Evolutionary conservation across 2,329 filamentous ascomycete species (phyloP).

Genomic region (Venturia effusa): DNA sequence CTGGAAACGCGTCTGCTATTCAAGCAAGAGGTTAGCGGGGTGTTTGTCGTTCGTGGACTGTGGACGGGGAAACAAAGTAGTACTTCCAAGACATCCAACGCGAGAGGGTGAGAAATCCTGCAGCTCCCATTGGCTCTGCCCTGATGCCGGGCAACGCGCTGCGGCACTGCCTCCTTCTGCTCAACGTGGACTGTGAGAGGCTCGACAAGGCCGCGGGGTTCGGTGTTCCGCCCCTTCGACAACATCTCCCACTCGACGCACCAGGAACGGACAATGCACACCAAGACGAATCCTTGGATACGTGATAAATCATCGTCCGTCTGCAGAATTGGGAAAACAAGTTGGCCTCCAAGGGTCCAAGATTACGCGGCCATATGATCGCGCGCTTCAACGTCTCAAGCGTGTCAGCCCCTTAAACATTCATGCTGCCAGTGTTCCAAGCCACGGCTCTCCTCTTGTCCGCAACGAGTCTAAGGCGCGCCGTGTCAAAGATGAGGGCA

Average conservation of each 20-base stretch:
- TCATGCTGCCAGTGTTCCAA: not conserved
- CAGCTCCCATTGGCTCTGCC: not conserved
- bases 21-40: not conserved
- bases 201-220: not conserved
- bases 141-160: not conserved
- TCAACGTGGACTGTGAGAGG: not conserved
- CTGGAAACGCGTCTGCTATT: not conserved
- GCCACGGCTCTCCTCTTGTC: conserved; percentile 2
- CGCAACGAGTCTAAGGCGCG: not conserved
- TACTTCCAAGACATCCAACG: not conserved
- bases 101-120: not conserved
- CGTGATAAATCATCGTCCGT: not conserved
- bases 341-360: not conserved
- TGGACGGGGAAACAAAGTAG: not conserved
- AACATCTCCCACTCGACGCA: not conserved
- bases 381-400: conserved; percentile 1
- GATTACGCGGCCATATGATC: not conserved
- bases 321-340: not conserved
- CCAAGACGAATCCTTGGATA: not conserved
- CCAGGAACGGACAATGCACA: not conserved
- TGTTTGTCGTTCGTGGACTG: not conserved
- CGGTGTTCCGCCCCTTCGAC: not conserved
- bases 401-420: conserved; percentile 3
- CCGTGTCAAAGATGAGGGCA: conserved; percentile 2
- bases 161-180: not conserved